Conservation (phyloP, 2,329 filamentous ascomycete genomes). For the Xylogone sp. region DNA sequence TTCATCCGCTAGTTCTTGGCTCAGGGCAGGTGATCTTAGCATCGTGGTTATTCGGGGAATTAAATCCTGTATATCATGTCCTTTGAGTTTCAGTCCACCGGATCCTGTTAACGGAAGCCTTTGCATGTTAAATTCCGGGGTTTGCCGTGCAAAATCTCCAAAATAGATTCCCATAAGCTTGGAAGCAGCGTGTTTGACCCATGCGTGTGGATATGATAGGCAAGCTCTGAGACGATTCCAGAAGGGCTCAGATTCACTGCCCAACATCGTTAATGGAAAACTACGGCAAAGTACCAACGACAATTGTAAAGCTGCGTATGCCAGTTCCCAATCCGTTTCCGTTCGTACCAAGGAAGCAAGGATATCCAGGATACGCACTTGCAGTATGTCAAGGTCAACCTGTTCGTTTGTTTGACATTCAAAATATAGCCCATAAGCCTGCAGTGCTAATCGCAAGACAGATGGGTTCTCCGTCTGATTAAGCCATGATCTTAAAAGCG, state of each 20-base stretch:
- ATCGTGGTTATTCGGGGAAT: constrained; percentile 47
- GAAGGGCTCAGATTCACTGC: constrained; percentile 54
- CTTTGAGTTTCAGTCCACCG: constrained; percentile 64
- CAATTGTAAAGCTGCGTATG: constrained; percentile 70
- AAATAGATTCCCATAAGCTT: constrained; percentile 75
- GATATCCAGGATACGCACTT: constrained; percentile 49
- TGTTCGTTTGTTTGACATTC: constrained; percentile 63
- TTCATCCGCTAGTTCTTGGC: constrained; percentile 74
- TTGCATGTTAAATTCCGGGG: constrained; percentile 47
- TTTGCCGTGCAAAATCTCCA: constrained; percentile 68
- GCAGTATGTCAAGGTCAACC: constrained; percentile 53
- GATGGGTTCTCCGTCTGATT: constrained; percentile 68
- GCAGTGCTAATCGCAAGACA: constrained; percentile 70
- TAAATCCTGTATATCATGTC: constrained; percentile 59
- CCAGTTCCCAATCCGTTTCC: constrained; percentile 63
- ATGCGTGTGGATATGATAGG: constrained; percentile 67
- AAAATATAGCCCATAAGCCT: constrained; percentile 80
- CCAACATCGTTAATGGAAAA: constrained; percentile 61
- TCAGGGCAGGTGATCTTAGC: constrained; percentile 60
- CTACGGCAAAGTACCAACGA: constrained; percentile 64
- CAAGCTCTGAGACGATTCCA: constrained; percentile 69
- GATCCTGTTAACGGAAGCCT: constrained; percentile 64
- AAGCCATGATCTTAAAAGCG: constrained; percentile 71
- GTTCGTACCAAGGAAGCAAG: constrained; percentile 49
- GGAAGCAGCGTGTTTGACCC: constrained; percentile 74